A percentile compares a stretch with the other conserved stretches of the same genome.
Conservation (phyloP, 2,329 filamentous ascomycete species). For the Mariannaea elegans region DNA sequence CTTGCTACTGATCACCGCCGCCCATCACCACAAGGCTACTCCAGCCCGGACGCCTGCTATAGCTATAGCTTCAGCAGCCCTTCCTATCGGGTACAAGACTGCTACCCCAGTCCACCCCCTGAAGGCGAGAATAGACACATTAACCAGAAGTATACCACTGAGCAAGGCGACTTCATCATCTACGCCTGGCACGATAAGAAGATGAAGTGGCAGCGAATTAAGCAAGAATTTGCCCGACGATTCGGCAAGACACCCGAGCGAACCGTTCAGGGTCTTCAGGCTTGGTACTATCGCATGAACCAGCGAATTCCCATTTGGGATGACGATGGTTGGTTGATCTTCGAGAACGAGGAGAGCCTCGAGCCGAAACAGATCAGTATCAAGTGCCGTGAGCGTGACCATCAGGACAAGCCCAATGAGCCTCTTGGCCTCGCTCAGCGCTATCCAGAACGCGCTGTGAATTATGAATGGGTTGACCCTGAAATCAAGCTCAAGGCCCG, state of each 20-base stretch:
- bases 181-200: slow-evolving; percentile 56
- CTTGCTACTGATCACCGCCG: slow-evolving; percentile 26
- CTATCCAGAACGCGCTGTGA: slow-evolving; percentile 58
- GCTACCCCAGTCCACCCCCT: slow-evolving; percentile 48
- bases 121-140: slow-evolving; percentile 51
- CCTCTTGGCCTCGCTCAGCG: slow-evolving; percentile 51
- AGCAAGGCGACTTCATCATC: slow-evolving; percentile 55
- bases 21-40: slow-evolving; percentile 34
- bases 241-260: slow-evolving; percentile 50
- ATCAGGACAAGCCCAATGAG: slow-evolving; percentile 48
- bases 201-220: slow-evolving; percentile 52
- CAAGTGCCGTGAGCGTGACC: slow-evolving; percentile 51
- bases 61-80: slow-evolving; percentile 35
- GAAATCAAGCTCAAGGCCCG: slow-evolving; percentile 49
- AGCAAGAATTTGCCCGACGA: slow-evolving; percentile 50
- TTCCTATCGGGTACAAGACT: slow-evolving; percentile 36
- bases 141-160: slow-evolving; percentile 55
- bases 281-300: slow-evolving; percentile 56
- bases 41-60: slow-evolving; percentile 32
- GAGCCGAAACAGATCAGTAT: slow-evolving; percentile 49
- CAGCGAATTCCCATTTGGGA: slow-evolving; percentile 52
- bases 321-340: slow-evolving; percentile 51
- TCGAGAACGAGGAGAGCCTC: slow-evolving; percentile 50
- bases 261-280: slow-evolving; percentile 52
- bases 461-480: slow-evolving; percentile 55